These are phyloP conservation scores for Saccharomycopsis sp. DNA, from an alignment of 805 yeast species.

Conservation along the genomic window DNA sequence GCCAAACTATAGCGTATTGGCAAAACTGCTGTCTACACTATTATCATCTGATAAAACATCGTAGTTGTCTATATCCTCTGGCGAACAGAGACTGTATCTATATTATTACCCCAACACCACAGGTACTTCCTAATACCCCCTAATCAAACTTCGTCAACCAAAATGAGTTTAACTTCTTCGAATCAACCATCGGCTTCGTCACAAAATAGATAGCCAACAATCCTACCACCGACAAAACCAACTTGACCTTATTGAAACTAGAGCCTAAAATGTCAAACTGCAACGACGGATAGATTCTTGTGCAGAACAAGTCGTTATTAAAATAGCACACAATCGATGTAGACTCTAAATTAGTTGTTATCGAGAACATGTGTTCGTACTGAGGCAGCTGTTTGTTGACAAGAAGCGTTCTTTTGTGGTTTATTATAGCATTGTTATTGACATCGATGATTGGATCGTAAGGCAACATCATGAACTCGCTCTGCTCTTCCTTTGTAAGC, in stretches of 20 bases:
- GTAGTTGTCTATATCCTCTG: too few species aligned
- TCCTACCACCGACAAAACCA: slow-evolving; percentile 51
- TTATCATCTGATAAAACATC: too few species aligned
- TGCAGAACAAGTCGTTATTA: slow-evolving; percentile 71
- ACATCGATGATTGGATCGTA: slow-evolving; percentile 55
- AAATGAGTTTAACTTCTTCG: slow-evolving; percentile 43
- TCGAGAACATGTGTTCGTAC: slow-evolving; percentile 33
- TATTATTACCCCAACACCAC: background rate
- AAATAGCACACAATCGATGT: slow-evolving; percentile 64
- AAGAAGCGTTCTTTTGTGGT: slow-evolving; percentile 44
- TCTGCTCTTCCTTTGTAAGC: slow-evolving; percentile 44
- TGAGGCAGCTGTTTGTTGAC: slow-evolving; percentile 14
- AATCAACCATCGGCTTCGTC: slow-evolving; percentile 51
- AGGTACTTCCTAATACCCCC: too few species aligned
- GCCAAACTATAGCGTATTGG: too few species aligned
- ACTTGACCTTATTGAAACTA: slow-evolving; percentile 59
- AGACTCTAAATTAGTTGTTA: slow-evolving; percentile 71
- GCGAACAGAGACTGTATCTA: too few species aligned
- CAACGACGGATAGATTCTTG: slow-evolving; percentile 70
- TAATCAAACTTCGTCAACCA: slow-evolving; percentile 38
- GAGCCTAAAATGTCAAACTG: slow-evolving; percentile 72
- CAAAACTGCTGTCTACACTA: too few species aligned
- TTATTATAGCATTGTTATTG: slow-evolving; percentile 42
- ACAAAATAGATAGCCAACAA: slow-evolving; percentile 41
- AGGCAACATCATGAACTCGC: slow-evolving; percentile 52